Evolutionary conservation across 1,139 yeast species (phyloP).

Genomic region (Geotrichum aggregatum): DNA sequence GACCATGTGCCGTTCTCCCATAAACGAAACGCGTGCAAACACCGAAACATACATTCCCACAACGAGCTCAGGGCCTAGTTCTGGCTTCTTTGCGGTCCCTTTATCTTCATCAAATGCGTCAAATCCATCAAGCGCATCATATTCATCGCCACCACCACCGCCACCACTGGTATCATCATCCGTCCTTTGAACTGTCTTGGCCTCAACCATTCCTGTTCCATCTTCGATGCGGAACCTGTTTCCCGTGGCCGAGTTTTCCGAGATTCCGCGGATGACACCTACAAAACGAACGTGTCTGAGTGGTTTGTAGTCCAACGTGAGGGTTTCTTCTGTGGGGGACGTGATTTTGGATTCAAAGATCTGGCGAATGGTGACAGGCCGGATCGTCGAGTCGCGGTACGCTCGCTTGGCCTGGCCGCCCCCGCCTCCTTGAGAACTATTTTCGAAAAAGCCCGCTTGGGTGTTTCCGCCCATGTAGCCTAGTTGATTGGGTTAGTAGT

Average conservation of each 20-base stretch:
- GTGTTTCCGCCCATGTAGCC: too few relatives aligned
- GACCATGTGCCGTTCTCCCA: conserved; percentile 1
- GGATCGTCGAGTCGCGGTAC: conserved; percentile 8
- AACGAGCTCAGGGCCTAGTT: not conserved
- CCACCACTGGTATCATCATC: not conserved
- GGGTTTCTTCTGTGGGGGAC: conserved; percentile 2
- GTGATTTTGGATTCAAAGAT: not conserved
- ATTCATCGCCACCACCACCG: not conserved
- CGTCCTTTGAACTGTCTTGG: not conserved
- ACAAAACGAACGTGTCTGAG: conserved; percentile 14
- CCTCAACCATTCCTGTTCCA: conserved; percentile 16
- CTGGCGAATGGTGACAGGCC: conserved; percentile 14
- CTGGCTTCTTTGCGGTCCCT: not conserved
- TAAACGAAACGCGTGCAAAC: conserved; percentile 8
- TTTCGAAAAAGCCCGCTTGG: not conserved
- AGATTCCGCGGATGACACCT: conserved; percentile 12
- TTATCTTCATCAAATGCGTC: too few relatives aligned
- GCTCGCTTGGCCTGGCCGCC: conserved; percentile 7
- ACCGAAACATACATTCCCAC: conserved; percentile 10
- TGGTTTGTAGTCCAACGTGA: conserved; percentile 12
- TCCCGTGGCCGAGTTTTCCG: conserved; percentile 5
- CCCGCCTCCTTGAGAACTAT: too few relatives aligned
- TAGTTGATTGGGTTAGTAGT: too few relatives aligned
- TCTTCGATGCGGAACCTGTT: conserved; percentile 11
- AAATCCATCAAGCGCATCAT: not conserved